Percentiles rank a stretch among this genome's conserved stretches.
These are phyloP conservation scores for Calophaca sinica DNA, from an alignment of 306 rosid genomes.

Conservation along the genomic window DNA sequence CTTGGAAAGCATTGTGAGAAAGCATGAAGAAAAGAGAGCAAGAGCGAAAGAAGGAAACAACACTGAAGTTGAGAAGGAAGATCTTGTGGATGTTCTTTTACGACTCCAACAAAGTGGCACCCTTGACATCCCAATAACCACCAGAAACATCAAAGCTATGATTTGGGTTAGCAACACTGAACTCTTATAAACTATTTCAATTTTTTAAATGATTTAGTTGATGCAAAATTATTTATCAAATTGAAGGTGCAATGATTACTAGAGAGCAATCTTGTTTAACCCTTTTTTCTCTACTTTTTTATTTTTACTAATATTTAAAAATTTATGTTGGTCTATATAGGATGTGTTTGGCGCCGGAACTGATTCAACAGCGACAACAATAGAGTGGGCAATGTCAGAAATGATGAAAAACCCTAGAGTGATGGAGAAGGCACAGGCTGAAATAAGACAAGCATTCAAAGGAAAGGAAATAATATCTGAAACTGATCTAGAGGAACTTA, in stretches of 20 bases:
- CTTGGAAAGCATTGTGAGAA: neutral
- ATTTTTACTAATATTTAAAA: neutral
- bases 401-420: constrained; percentile 37
- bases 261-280: no score
- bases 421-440: constrained; percentile 28
- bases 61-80: neutral
- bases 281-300: neutral
- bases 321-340: neutral
- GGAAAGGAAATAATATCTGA: constrained; percentile 14
- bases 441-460: constrained; percentile 6
- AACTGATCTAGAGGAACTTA: constrained; percentile 15
- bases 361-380: constrained; percentile 8
- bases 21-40: constrained; percentile 25
- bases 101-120: constrained; percentile 22
- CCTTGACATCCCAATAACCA: constrained; percentile 5
- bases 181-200: neutral
- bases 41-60: neutral
- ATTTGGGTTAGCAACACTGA: constrained; percentile 35
- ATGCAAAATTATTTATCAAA: no score
- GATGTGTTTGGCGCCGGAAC: constrained; percentile 33
- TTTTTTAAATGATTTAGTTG: no score
- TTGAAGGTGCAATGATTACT: no score
- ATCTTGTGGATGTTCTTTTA: constrained; percentile 44
- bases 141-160: constrained; percentile 33
- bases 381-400: constrained; percentile 37